phyloP scores from a whole-genome alignment of 2,329 filamentous ascomycete genomes.

The Ceratocystis cubensis region DNA sequence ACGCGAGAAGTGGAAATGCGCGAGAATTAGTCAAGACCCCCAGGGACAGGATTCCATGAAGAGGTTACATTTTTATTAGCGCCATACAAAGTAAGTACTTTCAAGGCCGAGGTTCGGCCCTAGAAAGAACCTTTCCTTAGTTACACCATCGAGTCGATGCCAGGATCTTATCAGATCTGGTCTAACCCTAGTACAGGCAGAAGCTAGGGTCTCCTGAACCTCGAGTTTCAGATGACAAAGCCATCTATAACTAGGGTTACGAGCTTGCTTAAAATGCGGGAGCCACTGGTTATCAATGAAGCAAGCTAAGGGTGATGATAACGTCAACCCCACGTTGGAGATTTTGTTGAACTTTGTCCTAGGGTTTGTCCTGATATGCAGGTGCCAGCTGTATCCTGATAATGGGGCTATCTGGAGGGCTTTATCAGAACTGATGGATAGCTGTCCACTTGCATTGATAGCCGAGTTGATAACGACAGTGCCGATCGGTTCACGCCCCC shows the following conservation, averaged over 20 bases:
- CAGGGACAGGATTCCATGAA: not conserved
- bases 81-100: not conserved
- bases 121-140: not conserved
- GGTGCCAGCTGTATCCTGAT: no score
- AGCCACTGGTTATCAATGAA: not conserved
- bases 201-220: not conserved
- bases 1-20: not conserved
- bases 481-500: not conserved
- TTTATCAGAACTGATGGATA: not conserved
- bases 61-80: not conserved
- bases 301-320: not conserved
- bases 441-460: not conserved
- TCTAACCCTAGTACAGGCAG: not conserved
- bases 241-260: no score
- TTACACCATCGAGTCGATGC: not conserved
- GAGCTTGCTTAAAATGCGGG: not conserved
- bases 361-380: not conserved
- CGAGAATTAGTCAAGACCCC: not conserved
- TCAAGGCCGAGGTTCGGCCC: not conserved
- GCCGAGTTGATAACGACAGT: not conserved
- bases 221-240: no score
- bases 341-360: not conserved
- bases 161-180: not conserved
- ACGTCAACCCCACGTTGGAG: not conserved
- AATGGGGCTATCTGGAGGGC: not conserved